phyloP scores from a whole-genome alignment of 2,329 filamentous ascomycete species.

The Balansia obtecta region DNA sequence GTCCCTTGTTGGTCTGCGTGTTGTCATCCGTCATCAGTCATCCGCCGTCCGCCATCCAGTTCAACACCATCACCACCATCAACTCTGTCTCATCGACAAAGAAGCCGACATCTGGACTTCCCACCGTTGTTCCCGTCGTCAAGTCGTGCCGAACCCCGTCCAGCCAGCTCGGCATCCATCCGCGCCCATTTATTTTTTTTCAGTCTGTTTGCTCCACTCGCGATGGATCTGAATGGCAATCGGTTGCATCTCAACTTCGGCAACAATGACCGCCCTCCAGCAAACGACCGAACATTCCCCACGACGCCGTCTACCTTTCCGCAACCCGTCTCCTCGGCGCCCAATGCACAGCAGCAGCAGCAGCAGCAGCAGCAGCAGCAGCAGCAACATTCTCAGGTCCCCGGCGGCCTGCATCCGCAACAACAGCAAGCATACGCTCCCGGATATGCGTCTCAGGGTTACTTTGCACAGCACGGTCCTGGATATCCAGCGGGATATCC shows the following conservation, averaged over 20 bases:
- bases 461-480: conserved; percentile 51
- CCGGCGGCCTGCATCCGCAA: conserved; percentile 22
- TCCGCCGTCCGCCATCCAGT: background rate
- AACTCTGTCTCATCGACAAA: background rate
- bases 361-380: conserved; percentile 23
- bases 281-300: conserved; percentile 58
- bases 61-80: background rate
- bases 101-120: background rate
- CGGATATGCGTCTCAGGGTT: conserved; percentile 34
- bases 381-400: conserved; percentile 25
- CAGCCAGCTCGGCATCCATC: background rate
- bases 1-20: too few species aligned
- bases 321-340: conserved; percentile 7
- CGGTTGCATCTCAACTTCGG: conserved; percentile 55
- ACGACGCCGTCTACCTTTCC: conserved; percentile 85
- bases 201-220: background rate
- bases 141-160: background rate
- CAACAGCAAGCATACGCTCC: conserved; percentile 33
- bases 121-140: background rate
- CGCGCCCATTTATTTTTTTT: background rate
- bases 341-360: conserved; percentile 21
- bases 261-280: conserved; percentile 50
- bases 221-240: conserved; percentile 45
- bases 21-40: background rate
- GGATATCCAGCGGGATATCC: conserved; percentile 37